These are phyloP conservation scores for Brassica napus DNA, from an alignment of 345 rosid genomes.

Conservation along the genomic window DNA sequence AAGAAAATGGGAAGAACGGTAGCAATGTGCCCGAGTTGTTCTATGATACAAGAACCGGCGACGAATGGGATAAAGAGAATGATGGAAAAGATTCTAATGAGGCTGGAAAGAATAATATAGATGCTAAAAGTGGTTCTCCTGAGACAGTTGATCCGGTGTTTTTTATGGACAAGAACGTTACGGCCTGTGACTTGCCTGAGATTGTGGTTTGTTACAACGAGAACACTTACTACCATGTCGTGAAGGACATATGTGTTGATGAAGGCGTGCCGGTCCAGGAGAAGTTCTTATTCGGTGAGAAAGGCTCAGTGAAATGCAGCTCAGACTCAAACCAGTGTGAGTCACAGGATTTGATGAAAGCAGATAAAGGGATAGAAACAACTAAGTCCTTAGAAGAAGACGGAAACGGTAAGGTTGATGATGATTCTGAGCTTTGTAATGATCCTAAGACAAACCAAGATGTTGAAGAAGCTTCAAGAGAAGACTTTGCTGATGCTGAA, in stretches of 20 bases:
- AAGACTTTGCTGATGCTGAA: conserved; percentile 30
- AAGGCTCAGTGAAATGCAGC: conserved; percentile 38
- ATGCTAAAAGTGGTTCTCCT: conserved; percentile 31
- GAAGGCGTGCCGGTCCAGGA: conserved; percentile 63
- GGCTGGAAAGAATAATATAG: not conserved
- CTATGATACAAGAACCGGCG: conserved; percentile 39
- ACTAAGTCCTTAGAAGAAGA: conserved; percentile 25
- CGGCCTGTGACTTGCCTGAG: conserved; percentile 61
- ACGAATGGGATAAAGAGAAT: conserved; percentile 29
- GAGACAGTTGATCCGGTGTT: conserved; percentile 46
- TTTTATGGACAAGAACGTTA: conserved; percentile 58
- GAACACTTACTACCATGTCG: conserved; percentile 48
- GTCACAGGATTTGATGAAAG: conserved; percentile 24
- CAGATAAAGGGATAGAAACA: conserved; percentile 12
- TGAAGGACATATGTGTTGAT: conserved; percentile 81
- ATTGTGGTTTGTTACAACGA: conserved; percentile 70
- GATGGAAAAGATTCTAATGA: conserved; percentile 19
- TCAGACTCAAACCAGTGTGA: conserved; percentile 25
- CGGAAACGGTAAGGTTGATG: not conserved
- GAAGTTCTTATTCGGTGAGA: conserved; percentile 53
- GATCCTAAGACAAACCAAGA: conserved; percentile 10
- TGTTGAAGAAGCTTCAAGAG: conserved; percentile 35
- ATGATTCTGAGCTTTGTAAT: conserved; percentile 14
- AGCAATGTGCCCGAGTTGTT: conserved; percentile 23
- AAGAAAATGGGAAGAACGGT: conserved; percentile 31